Evolutionary conservation across 257 asterid species (phyloP).

Genomic region (Solanum virginianum): DNA sequence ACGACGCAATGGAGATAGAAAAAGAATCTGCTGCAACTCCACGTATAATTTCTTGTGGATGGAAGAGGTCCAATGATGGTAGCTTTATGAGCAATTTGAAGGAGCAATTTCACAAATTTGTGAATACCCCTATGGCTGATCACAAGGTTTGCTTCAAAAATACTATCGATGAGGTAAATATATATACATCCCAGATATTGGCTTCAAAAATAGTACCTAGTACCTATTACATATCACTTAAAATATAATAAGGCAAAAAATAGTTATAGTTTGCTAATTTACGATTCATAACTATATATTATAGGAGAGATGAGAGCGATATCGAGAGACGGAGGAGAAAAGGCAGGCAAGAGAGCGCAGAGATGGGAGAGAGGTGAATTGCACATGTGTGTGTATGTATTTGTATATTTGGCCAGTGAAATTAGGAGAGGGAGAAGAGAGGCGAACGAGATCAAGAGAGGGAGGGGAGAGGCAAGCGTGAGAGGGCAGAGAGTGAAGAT

Average conservation of each 20-base stretch:
- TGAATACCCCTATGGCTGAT: conserved; percentile 6
- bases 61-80: conserved; percentile 4
- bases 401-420: too few relatives aligned
- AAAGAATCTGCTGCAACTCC: not conserved
- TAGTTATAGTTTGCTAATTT: too few relatives aligned
- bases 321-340: too few relatives aligned
- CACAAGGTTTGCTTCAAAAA: conserved; percentile 24
- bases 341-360: too few relatives aligned
- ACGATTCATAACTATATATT: too few relatives aligned
- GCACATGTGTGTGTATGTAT: too few relatives aligned
- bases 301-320: too few relatives aligned
- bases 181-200: not conserved
- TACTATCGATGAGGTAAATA: not conserved
- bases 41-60: not conserved
- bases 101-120: conserved; percentile 3
- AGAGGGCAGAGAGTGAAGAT: too few relatives aligned
- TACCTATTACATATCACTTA: not conserved
- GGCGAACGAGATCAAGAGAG: too few relatives aligned
- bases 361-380: too few relatives aligned
- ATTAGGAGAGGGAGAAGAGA: too few relatives aligned
- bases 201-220: not conserved
- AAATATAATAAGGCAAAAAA: too few relatives aligned
- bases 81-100: conserved; percentile 12
- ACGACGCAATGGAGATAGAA: not conserved
- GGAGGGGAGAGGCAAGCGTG: fast-evolving